Evolutionary conservation across 1,139 yeast genomes (phyloP).

Genomic region (Yamadazyma mexicana): DNA sequence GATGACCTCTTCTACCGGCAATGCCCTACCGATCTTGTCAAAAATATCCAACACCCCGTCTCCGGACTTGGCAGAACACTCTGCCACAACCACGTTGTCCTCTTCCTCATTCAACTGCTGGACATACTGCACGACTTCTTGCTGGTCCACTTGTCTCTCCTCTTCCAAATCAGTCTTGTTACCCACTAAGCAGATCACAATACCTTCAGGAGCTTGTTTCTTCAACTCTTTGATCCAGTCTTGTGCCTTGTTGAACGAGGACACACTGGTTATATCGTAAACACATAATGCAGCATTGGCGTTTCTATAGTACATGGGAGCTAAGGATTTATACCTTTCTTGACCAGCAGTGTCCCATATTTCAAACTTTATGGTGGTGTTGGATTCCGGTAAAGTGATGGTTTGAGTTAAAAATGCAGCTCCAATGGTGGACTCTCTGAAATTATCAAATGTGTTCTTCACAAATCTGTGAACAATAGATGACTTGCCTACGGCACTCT

Average conservation of each 20-base stretch:
- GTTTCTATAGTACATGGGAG: constrained; percentile 51
- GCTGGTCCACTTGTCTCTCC: constrained; percentile 46
- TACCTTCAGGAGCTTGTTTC: constrained; percentile 82
- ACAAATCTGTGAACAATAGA: constrained; percentile 48
- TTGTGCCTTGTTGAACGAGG: constrained; percentile 85
- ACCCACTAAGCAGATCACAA: constrained; percentile 85
- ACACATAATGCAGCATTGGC: constrained; percentile 43
- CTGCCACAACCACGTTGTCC: constrained; percentile 31
- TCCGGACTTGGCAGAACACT: constrained; percentile 50
- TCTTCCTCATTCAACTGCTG: constrained; percentile 29
- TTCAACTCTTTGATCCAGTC: constrained; percentile 95
- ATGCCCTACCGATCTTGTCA: constrained; percentile 41
- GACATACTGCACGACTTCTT: constrained; percentile 38
- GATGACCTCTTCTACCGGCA: constrained; percentile 44
- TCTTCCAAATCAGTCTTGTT: constrained; percentile 75
- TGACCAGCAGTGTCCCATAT: constrained; percentile 57
- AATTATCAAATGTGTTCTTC: constrained; percentile 85
- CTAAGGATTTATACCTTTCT: constrained; percentile 46
- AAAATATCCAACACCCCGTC: constrained; percentile 48
- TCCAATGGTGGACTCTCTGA: constrained; percentile 93
- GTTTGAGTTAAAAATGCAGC: constrained; percentile 97
- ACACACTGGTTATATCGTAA: constrained; percentile 35
- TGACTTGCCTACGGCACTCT: constrained; percentile 51
- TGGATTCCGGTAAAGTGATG: constrained; percentile 44
- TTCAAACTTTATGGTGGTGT: constrained; percentile 43